A percentile compares a stretch with the other conserved stretches of the same genome.
These are phyloP conservation scores for Clarkia xantiana DNA, from an alignment of 345 rosid genomes.

Conservation along the genomic window DNA sequence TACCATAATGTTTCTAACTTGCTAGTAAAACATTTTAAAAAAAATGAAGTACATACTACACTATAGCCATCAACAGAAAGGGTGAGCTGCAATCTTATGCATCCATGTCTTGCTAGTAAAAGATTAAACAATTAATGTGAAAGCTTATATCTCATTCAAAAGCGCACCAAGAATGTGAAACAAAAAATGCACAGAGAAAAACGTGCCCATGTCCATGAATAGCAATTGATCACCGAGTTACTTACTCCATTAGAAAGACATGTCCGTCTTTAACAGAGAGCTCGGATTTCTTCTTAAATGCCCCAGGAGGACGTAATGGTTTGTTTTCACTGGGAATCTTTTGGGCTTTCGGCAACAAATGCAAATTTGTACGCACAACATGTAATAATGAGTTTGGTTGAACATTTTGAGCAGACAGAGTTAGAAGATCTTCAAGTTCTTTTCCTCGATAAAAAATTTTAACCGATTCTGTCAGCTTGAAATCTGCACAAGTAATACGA, in stretches of 20 bases:
- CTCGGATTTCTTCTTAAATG: conserved; percentile 98
- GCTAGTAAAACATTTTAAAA: too few relatives aligned
- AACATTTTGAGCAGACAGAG: conserved; percentile 75
- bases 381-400: conserved; percentile 82
- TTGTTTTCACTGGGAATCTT: conserved; percentile 85
- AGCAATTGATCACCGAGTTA: conserved; percentile 2
- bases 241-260: conserved; percentile 93
- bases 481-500: conserved; percentile 38
- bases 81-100: too few relatives aligned
- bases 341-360: conserved; percentile 75
- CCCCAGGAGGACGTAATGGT: conserved; percentile 91
- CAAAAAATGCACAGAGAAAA: not conserved
- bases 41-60: too few relatives aligned
- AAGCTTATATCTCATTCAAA: too few relatives aligned
- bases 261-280: conserved; percentile 96
- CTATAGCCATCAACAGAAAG: too few relatives aligned
- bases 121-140: too few relatives aligned
- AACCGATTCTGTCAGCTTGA: conserved; percentile 72
- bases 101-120: too few relatives aligned
- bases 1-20: too few relatives aligned
- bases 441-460: conserved; percentile 69
- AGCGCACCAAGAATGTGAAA: not conserved
- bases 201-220: not conserved
- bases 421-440: conserved; percentile 74
- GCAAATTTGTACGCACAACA: conserved; percentile 76